phyloP scores from a whole-genome alignment of 306 rosid genomes.

The Trifolium dubium region DNA sequence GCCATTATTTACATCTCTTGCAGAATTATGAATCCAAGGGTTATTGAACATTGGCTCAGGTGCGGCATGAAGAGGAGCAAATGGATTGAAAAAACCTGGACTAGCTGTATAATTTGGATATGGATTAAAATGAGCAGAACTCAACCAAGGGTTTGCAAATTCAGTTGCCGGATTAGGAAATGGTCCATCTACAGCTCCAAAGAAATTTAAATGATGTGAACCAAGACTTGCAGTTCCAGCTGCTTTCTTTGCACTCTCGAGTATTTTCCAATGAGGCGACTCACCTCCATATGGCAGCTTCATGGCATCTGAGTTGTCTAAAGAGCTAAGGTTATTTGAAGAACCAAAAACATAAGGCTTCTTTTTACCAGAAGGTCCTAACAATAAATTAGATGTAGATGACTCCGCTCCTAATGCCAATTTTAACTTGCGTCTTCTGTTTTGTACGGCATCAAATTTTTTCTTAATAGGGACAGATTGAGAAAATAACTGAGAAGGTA shows the following conservation, averaged over 20 bases:
- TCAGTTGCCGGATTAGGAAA: conserved; percentile 41
- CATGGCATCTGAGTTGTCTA: conserved; percentile 42
- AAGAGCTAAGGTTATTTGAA: conserved; percentile 42
- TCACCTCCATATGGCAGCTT: conserved; percentile 49
- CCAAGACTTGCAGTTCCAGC: conserved; percentile 23
- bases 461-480: conserved; percentile 48
- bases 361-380: conserved; percentile 57
- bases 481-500: conserved; percentile 38
- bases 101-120: conserved; percentile 31
- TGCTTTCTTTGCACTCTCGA: conserved; percentile 40
- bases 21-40: conserved; percentile 48
- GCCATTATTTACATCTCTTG: conserved; percentile 34
- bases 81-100: conserved; percentile 42
- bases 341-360: conserved; percentile 44
- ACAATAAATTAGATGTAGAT: conserved; percentile 52
- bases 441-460: conserved; percentile 44
- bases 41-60: conserved; percentile 42
- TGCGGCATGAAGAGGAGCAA: conserved; percentile 39
- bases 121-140: conserved; percentile 38
- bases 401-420: conserved; percentile 48
- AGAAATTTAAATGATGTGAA: conserved; percentile 29
- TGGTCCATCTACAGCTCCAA: conserved; percentile 29
- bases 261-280: conserved; percentile 41
- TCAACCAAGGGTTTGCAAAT: conserved; percentile 40
- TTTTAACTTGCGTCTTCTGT: conserved; percentile 46